Conservation (phyloP, 139 green algal species). For the Auxenochlorella protothecoides region DNA sequence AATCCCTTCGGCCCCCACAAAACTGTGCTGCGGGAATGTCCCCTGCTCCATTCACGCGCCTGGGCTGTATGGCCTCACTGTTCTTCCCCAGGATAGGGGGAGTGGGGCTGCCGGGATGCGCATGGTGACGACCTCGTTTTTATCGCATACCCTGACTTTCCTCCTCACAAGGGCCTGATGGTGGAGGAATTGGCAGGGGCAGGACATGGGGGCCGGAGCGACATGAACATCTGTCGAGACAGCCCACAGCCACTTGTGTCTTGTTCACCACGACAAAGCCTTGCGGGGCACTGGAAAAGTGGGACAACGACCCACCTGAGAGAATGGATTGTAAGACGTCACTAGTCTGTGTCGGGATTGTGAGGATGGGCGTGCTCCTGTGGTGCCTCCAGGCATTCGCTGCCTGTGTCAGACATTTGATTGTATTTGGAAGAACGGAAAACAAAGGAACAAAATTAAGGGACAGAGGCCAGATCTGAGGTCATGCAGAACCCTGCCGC, state of each 20-base stretch:
- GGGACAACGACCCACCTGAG: background rate
- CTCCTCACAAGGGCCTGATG: conserved; percentile 52
- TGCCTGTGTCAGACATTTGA: background rate
- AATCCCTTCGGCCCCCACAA: too few relatives aligned
- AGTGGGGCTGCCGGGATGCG: conserved; percentile 53
- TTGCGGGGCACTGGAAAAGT: too few relatives aligned
- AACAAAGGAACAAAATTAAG: background rate
- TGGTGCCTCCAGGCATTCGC: too few relatives aligned
- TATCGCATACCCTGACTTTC: conserved; percentile 27
- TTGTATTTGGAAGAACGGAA: too few relatives aligned
- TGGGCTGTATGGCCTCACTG: conserved; percentile 49
- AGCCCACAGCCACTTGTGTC: too few relatives aligned
- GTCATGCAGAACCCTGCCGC: background rate
- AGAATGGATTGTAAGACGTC: background rate
- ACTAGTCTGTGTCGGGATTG: background rate
- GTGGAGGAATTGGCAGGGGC: background rate
- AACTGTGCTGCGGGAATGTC: too few relatives aligned
- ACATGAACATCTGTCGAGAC: too few relatives aligned
- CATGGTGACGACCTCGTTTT: conserved; percentile 39
- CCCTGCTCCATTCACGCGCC: background rate
- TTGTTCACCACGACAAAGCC: too few relatives aligned
- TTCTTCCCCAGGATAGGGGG: conserved; percentile 71
- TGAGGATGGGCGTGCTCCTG: too few relatives aligned
- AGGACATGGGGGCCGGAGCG: background rate
- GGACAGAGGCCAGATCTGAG: background rate